These are phyloP conservation scores for Xylaria longipes DNA, from an alignment of 495 filamentous ascomycete species.

Conservation along the genomic window DNA sequence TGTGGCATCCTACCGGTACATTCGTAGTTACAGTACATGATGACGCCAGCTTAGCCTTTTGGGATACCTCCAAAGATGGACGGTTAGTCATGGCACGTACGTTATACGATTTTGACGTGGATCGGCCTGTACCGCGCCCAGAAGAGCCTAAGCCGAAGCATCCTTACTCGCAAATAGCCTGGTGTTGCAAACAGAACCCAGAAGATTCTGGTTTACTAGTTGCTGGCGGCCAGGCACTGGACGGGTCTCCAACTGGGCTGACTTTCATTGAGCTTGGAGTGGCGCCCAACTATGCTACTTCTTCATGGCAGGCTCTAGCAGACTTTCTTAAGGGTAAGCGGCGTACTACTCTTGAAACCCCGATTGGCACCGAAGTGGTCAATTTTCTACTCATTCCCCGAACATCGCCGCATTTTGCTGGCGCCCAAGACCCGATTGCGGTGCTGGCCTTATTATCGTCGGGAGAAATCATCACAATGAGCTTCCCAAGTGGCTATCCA, in stretches of 20 bases:
- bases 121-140: constrained; percentile 58
- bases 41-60: constrained; percentile 87
- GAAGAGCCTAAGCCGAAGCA: constrained; percentile 59
- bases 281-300: constrained; percentile 89
- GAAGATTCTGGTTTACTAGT: constrained; percentile 92
- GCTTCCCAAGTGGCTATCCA: constrained; percentile 88
- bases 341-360: constrained; percentile 73
- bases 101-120: constrained; percentile 71
- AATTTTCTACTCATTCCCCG: constrained; percentile 86
- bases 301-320: constrained; percentile 80
- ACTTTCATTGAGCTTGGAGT: constrained; percentile 88
- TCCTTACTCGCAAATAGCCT: constrained; percentile 77
- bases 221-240: constrained; percentile 74
- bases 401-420: constrained; percentile 80
- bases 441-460: constrained; percentile 78
- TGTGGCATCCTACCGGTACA: constrained; percentile 95
- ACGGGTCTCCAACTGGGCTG: constrained; percentile 71
- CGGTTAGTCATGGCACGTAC: constrained; percentile 84
- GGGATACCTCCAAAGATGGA: constrained; percentile 88
- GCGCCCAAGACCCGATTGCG: constrained; percentile 88
- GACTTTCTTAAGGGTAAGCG: constrained; percentile 77
- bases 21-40: constrained; percentile 89
- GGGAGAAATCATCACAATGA: constrained; percentile 86
- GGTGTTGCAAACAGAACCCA: constrained; percentile 91
- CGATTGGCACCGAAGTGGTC: constrained; percentile 77